These are phyloP conservation scores for Rhododendron henanense DNA, from an alignment of 148 eudicot species.

Conservation along the genomic window DNA sequence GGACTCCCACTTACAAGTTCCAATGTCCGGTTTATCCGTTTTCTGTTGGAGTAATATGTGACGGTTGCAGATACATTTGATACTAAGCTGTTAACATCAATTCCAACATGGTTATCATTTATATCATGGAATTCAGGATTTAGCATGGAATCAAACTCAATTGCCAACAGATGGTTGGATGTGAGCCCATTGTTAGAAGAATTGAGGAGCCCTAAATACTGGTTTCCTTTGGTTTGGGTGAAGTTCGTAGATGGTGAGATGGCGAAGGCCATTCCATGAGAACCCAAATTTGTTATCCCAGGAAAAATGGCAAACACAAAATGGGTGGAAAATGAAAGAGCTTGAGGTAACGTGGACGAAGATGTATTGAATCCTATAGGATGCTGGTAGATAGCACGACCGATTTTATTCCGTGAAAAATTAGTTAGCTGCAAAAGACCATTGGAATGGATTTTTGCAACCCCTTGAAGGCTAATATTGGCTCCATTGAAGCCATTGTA, in stretches of 20 bases:
- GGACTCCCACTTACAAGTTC: conserved; percentile 26
- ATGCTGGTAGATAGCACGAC: conserved; percentile 21
- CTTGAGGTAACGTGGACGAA: not conserved
- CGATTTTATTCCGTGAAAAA: conserved; percentile 7
- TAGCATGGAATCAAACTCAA: conserved; percentile 27
- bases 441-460: conserved; percentile 10
- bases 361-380: conserved; percentile 1
- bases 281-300: not conserved
- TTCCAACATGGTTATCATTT: conserved; percentile 35
- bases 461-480: conserved; percentile 21
- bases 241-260: conserved; percentile 20
- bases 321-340: conserved; percentile 9
- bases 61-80: conserved; percentile 30
- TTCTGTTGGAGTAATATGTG: conserved; percentile 22
- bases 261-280: conserved; percentile 22
- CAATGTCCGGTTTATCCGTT: conserved; percentile 12
- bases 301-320: conserved; percentile 18
- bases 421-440: conserved; percentile 29
- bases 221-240: not conserved
- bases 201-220: conserved; percentile 23
- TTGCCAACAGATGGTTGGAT: conserved; percentile 25
- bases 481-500: conserved; percentile 16
- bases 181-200: not conserved
- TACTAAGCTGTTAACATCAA: conserved; percentile 31
- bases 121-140: conserved; percentile 24